Base-by-base conservation (phyloP, 495 filamentous ascomycete species). In the Trichoderma orchidacearum region DNA sequence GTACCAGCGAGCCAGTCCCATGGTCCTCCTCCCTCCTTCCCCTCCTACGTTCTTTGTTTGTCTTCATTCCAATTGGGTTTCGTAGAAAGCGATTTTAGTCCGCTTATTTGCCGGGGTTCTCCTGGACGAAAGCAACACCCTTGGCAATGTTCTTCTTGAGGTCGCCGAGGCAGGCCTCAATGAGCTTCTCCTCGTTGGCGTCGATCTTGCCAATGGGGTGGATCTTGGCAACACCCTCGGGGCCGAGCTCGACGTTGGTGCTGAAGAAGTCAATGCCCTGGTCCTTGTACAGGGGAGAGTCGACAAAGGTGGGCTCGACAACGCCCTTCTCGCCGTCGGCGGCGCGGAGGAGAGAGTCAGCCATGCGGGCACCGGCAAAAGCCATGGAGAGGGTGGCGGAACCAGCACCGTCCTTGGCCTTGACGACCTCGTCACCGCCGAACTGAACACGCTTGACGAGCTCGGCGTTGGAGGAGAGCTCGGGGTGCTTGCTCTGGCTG, bases 381-480 rank as follows among this genome's bases (percentile, higher is more conserved):
- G 93, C 93, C 93, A 98, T 98, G 72, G 90, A 96, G 59, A 98
- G 86, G 59, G 93, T 98, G 69, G 93, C 93, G 59, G 94, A 97
- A 62, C 93, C 93, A 66, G 92, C 90, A 74, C 93, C 93, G 71
- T 89, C 90, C 84, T 98, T 98, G 70, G 93, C 93, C 81, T 96
- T 84, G 72, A 98, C 93, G 60, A 98, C 93, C 83, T 98, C 93
- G 72, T 98, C 93, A 80, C 93, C 93, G 72, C 93, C 93, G 74
- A 97, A 98, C 77, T 98, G 93, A 64, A 98, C 94, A 68, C 93
- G 91, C 70, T 91, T 84, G 69, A 97, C 78, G 58, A 96, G 89
- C 50, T 80, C 81, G 66, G 80, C 72, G 65, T 86, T 75, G 69
- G 90, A 85, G 53, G 81, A 74, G 58, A 98, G 85, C 64, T 84